These are phyloP conservation scores for Trematosphaeria pertusa DNA, from an alignment of 2,329 filamentous ascomycete genomes.

Conservation along the genomic window DNA sequence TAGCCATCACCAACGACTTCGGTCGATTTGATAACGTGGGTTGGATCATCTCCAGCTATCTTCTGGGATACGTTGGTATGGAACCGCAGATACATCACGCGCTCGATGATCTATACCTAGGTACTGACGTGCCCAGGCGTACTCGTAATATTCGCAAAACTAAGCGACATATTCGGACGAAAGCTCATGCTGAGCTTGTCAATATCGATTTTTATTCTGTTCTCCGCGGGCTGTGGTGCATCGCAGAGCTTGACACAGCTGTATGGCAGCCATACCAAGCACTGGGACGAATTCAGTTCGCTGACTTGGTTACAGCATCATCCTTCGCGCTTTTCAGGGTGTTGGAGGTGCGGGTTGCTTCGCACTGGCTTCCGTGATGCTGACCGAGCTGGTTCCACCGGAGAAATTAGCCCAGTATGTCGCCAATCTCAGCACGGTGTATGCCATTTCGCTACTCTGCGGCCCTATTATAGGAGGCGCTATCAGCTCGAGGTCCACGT, in stretches of 20 bases:
- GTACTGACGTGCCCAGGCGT: slow-evolving; percentile 2
- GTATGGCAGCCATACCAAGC: not conserved
- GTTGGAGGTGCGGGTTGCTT: slow-evolving; percentile 35
- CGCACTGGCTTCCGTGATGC: slow-evolving; percentile 30
- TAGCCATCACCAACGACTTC: slow-evolving; percentile 38
- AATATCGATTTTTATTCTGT: slow-evolving; percentile 24
- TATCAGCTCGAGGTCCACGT: slow-evolving; percentile 10
- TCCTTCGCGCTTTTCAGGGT: slow-evolving; percentile 18
- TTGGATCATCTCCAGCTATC: slow-evolving; percentile 42
- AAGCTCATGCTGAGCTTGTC: slow-evolving; percentile 16
- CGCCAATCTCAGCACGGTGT: slow-evolving; percentile 5
- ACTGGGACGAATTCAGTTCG: not conserved
- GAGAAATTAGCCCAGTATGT: slow-evolving; percentile 3
- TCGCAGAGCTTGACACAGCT: slow-evolving; percentile 38
- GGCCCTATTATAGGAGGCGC: slow-evolving; percentile 20
- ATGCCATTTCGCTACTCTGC: slow-evolving; percentile 30
- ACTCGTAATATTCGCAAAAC: slow-evolving; percentile 38
- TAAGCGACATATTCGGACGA: slow-evolving; percentile 40
- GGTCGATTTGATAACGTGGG: slow-evolving; percentile 37
- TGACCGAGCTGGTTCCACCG: slow-evolving; percentile 34
- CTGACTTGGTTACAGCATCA: not conserved
- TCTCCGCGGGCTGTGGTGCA: slow-evolving; percentile 40
- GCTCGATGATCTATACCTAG: not conserved
- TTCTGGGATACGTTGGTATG: slow-evolving; percentile 39
- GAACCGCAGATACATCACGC: not conserved